Percentiles rank a stretch among this genome's conserved stretches.
phyloP scores from a whole-genome alignment of 495 filamentous ascomycete species.

The Xylaria flabelliformis region DNA sequence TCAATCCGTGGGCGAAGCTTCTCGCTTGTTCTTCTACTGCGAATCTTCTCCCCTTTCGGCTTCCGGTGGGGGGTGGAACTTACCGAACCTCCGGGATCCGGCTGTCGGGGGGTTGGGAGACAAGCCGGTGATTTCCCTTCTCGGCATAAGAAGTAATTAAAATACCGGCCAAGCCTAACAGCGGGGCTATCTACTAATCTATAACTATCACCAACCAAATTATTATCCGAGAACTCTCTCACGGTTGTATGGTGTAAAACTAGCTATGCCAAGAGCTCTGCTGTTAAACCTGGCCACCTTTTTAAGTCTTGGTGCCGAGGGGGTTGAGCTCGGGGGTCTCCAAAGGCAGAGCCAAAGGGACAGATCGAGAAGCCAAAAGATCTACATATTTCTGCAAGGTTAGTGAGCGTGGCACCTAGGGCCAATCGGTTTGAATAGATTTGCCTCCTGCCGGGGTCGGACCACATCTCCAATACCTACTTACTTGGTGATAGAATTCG shows the following conservation, averaged over 20 bases:
- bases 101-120: conserved; percentile 8
- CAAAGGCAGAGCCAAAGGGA: too few species aligned
- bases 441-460: not conserved
- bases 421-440: not conserved
- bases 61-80: not conserved
- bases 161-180: too few species aligned
- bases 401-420: not conserved
- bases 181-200: too few species aligned
- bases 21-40: not conserved
- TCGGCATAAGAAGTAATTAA: too few species aligned
- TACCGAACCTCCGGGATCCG: conserved; percentile 13
- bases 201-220: too few species aligned
- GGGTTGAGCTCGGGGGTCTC: too few species aligned
- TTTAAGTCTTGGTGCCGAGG: too few species aligned
- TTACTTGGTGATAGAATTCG: not conserved
- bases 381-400: not conserved
- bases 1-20: not conserved
- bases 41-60: not conserved
- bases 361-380: not conserved
- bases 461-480: not conserved
- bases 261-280: too few species aligned
- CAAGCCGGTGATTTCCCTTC: not conserved
- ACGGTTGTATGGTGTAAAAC: too few species aligned
- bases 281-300: too few species aligned
- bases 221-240: too few species aligned